Base-by-base conservation (phyloP, 805 yeast species). In the Dipodascopsis tothii region DNA sequence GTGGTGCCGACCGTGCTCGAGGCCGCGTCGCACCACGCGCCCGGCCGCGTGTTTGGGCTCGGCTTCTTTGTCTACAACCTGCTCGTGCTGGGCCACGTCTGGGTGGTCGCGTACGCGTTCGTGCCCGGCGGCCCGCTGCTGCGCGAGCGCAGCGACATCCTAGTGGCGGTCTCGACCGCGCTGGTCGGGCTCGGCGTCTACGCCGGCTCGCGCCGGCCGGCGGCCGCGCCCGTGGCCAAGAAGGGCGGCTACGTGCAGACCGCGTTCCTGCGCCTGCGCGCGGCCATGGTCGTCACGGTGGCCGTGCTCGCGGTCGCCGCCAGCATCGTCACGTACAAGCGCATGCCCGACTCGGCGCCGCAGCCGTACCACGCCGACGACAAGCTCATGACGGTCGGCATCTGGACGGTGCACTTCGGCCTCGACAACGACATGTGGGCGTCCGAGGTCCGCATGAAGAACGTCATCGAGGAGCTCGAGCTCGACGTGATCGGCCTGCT, bases 341-440 rank as follows among this genome's bases (percentile, higher is more conserved):
- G 87, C 44, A 70, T 78, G 60, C 77, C 78, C 54, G 70, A 77
- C 45, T 67, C 64, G 14, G 78, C 77, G 25, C 87, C 88, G 11
- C 62, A 63, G 43, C 87, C 92, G 7, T 73, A 75, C 55, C 82
- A 80, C 56, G 80, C 86, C 11, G 71, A 71, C n/a, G 74, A 72
- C 5, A 75, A 79, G 54, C 62, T 84, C 3, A 75, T 92, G 56
- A 87, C 96, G 1, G 88, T 96, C 2, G 98, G 97, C 61, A 88
- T 92, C 49, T 92, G 98, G 98, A 90, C 97, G 19, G 81, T 92
- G 52, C 98, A 92, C 67, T 92, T 92, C 61, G 98, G 96, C 20
- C 72, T 92, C 40, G 98, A 92, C 62, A 92, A 92, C 63, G 95
- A 87, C 60, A 82, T 92, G 92, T 92, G 98, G 98, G 90, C 94